A percentile compares a stretch with the other conserved stretches of the same genome.
Evolutionary conservation across 495 filamentous ascomycete genomes (phyloP).

Genomic region (Friedmanniomyces endolithicus): DNA sequence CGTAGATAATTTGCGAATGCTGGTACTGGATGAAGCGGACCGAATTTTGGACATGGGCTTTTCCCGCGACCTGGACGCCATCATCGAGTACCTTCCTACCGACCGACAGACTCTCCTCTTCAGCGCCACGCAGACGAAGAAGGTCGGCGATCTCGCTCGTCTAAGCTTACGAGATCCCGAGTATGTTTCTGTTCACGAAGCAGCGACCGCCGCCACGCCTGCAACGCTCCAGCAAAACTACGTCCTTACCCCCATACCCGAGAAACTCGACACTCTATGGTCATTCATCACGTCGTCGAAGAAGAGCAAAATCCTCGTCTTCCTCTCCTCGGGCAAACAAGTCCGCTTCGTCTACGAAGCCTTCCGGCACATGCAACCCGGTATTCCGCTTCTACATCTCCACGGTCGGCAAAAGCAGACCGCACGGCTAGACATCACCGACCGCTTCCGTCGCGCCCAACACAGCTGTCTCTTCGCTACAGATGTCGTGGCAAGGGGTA

Average conservation of each 20-base stretch:
- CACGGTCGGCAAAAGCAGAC: constrained; percentile 90
- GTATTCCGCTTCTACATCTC: constrained; percentile 87
- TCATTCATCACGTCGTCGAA: constrained; percentile 82
- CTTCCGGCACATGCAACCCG: constrained; percentile 86
- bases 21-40: constrained; percentile 94
- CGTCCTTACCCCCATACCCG: constrained; percentile 63
- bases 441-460: constrained; percentile 63
- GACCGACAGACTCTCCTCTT: constrained; percentile 86
- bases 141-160: constrained; percentile 80
- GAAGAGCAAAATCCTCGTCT: constrained; percentile 86
- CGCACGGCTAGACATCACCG: constrained; percentile 73
- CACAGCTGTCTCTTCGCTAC: constrained; percentile 85
- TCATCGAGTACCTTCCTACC: constrained; percentile 81
- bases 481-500: constrained; percentile 81
- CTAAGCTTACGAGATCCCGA: constrained; percentile 81
- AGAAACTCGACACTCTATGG: constrained; percentile 86
- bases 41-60: constrained; percentile 98
- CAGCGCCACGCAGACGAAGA: constrained; percentile 90
- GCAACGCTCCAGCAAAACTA: constrained; percentile 81
- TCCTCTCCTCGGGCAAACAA: constrained; percentile 88
- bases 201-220: constrained; percentile 69
- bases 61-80: constrained; percentile 78
- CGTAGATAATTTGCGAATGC: constrained; percentile 76
- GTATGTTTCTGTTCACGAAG: constrained; percentile 87
- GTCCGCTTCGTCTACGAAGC: constrained; percentile 90